Base-by-base conservation (phyloP, 805 yeast genomes). In the Lipomyces sp. region DNA sequence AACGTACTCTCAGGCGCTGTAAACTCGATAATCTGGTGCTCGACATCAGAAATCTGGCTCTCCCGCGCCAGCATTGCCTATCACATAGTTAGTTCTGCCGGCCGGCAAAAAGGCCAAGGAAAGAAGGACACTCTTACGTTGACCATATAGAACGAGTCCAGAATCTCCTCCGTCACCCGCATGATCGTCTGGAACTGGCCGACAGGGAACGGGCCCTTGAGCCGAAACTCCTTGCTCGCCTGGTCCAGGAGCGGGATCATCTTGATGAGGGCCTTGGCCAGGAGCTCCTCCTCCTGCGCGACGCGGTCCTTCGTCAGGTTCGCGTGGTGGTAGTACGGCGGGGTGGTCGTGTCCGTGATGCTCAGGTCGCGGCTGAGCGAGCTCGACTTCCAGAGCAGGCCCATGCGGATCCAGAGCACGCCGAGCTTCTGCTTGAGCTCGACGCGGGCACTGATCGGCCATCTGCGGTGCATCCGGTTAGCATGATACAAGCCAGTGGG, bases 131-230 rank as follows among this genome's bases (percentile, higher is more conserved):
- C 13, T 34, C 44, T 21, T 26, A 82, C 77, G 55, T 79, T 80
- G 69, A 87, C 72, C 61, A 86, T 85, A 65, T 84, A 90, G 62
- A 79, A 82, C 0, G 89, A 81, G 62, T 86, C 91, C 22, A 86
- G 70, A 24, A 86, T 83, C 29, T 74, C 73, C 40, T 83, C 81
- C 0, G 93, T 84, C 2, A 78, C 67, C 11, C 67, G 65, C 19
- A 86, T 63, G 21, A 86, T 64, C 34, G 67, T 70, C 37, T 71
- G 69, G 65, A 82, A 87, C 0, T 72, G 70, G 2, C 65, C 68
- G 2, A 65, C 63, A 1, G 90, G 87, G 58, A 85, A 86, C 13
- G 76, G 74, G 0, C 95, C 95, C 60, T 86, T 83, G 49, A 87
- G 67, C 40, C 95, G 72, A 46, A 83, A 71, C 64, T 86, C 95